phyloP scores from a whole-genome alignment of 2,329 filamentous ascomycete species.

The Tolypocladium endophyticum region DNA sequence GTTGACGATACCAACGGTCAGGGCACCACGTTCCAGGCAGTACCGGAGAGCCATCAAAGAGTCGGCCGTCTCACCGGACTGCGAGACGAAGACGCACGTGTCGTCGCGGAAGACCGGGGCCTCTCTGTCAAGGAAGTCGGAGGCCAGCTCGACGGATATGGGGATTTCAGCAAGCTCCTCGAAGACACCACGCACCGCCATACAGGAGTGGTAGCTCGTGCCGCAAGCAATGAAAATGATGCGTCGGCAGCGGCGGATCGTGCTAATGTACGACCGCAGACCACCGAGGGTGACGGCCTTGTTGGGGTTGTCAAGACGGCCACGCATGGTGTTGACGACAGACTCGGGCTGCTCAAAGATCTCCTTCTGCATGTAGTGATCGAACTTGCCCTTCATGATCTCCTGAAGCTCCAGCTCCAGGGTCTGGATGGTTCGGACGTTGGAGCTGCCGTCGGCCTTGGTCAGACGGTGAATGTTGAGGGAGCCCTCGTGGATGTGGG shows the following conservation, averaged over 20 bases:
- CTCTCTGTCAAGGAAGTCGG: conserved; percentile 93
- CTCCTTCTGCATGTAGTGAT: conserved; percentile 99
- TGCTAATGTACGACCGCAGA: conserved; percentile 89
- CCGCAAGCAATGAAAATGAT: conserved; percentile 99
- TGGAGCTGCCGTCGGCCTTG: conserved; percentile 93
- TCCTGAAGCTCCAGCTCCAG: conserved; percentile 98
- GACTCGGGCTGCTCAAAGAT: conserved; percentile 99
- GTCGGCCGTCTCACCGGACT: conserved; percentile 97
- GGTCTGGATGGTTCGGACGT: conserved; percentile 96
- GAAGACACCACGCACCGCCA: conserved; percentile 96
- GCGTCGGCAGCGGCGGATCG: conserved; percentile 90
- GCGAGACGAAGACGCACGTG: conserved; percentile 96
- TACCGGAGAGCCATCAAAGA: conserved; percentile 95
- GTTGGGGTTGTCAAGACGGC: conserved; percentile 86
- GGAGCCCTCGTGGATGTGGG: conserved; percentile 97
- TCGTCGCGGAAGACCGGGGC: conserved; percentile 98
- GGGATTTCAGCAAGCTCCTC: conserved; percentile 98
- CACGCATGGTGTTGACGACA: conserved; percentile 99
- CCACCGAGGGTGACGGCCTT: conserved; percentile 94
- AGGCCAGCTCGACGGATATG: conserved; percentile 92
- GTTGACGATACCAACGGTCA: conserved; percentile 98
- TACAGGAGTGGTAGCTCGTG: conserved; percentile 97
- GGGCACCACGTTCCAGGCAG: conserved; percentile 91
- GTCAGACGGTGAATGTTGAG: conserved; percentile 97
- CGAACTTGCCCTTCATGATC: conserved; percentile 99